Evolutionary conservation across 352 stramenopile genomes (phyloP).

Genomic region (Pythium apleroticum): DNA sequence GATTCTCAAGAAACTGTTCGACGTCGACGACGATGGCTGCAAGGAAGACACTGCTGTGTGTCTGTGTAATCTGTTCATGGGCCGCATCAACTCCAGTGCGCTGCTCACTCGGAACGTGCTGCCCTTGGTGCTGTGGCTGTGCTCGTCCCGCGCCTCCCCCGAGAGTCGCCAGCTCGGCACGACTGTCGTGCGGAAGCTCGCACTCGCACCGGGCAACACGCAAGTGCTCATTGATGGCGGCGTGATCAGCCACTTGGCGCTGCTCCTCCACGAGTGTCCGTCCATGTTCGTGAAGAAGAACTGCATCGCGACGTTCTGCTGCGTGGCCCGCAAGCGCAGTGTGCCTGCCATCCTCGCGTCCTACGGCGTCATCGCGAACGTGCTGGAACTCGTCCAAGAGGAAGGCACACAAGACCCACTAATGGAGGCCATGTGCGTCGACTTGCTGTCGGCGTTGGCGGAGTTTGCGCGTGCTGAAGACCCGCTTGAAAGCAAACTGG

Average conservation of each 20-base stretch:
- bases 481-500: constrained; percentile 48
- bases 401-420: constrained; percentile 24
- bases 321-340: constrained; percentile 47
- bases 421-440: constrained; percentile 64
- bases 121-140: constrained; percentile 59
- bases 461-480: constrained; percentile 58
- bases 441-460: constrained; percentile 61
- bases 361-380: constrained; percentile 52
- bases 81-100: constrained; percentile 56
- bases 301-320: constrained; percentile 66
- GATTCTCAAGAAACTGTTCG: constrained; percentile 51
- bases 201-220: constrained; percentile 69
- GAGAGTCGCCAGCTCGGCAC: constrained; percentile 49
- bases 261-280: constrained; percentile 40
- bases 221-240: constrained; percentile 56
- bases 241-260: constrained; percentile 44
- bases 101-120: constrained; percentile 50
- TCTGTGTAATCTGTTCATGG: constrained; percentile 69
- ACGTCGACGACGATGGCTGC: constrained; percentile 34
- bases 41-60: constrained; percentile 55
- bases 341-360: constrained; percentile 47
- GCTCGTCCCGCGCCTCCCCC: constrained; percentile 13
- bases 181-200: constrained; percentile 62
- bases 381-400: constrained; percentile 52
- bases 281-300: constrained; percentile 61